Conservation (phyloP, 2,329 filamentous ascomycete species). For the Cordyceps cicadae region DNA sequence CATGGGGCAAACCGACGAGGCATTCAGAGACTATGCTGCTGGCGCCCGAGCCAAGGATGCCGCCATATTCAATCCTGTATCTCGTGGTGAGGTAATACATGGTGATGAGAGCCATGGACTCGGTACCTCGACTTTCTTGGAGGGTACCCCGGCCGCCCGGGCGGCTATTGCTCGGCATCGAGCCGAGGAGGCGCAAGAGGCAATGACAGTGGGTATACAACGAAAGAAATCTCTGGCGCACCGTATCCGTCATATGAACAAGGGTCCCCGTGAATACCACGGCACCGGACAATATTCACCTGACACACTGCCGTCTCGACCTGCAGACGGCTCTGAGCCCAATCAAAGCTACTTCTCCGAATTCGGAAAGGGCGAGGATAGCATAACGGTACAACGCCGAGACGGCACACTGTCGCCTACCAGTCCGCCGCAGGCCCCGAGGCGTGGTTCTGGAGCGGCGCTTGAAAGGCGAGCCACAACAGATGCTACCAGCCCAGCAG, state of each 20-base stretch:
- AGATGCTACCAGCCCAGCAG: constrained; percentile 38
- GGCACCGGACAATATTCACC: constrained; percentile 44
- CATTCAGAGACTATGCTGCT: constrained; percentile 71
- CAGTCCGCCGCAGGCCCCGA: constrained; percentile 46
- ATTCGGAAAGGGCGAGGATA: constrained; percentile 52
- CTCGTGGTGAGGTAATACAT: constrained; percentile 65
- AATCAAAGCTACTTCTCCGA: constrained; percentile 77
- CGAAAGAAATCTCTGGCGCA: constrained; percentile 94
- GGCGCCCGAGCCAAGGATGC: constrained; percentile 25
- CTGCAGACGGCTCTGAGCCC: constrained; percentile 27
- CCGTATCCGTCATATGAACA: constrained; percentile 77
- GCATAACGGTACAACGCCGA: constrained; percentile 36
- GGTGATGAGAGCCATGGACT: constrained; percentile 77
- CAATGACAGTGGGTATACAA: constrained; percentile 53
- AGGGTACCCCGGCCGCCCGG: constrained; percentile 81
- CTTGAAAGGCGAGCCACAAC: constrained; percentile 59
- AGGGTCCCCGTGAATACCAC: constrained; percentile 52
- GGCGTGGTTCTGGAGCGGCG: constrained; percentile 29
- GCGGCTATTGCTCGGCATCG: constrained; percentile 69
- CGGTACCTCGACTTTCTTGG: constrained; percentile 90
- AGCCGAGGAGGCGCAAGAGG: constrained; percentile 56
- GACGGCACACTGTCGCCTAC: constrained; percentile 38
- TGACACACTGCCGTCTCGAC: constrained; percentile 26
- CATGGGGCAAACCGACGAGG: constrained; percentile 76
- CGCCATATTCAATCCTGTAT: constrained; percentile 59